Conservation (phyloP, 2,329 filamentous ascomycete genomes). For the Blastomyces gilchristii region DNA sequence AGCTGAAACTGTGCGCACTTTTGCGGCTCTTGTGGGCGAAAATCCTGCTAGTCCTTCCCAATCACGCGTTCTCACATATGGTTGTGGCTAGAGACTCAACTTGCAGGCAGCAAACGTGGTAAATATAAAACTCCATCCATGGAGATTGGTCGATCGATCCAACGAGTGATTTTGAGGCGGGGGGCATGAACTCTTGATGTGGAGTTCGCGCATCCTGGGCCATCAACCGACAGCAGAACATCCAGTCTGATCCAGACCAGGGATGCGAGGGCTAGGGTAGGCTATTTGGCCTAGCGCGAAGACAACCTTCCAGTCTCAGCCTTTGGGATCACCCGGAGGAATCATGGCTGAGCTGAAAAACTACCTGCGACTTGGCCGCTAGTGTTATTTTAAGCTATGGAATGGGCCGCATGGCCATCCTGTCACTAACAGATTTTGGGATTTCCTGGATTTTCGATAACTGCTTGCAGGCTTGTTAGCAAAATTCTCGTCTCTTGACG, state of each 20-base stretch:
- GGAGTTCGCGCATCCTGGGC: background rate
- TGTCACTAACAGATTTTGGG: background rate
- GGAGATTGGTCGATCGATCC: background rate
- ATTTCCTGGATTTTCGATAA: background rate
- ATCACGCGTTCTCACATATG: background rate
- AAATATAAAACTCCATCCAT: background rate
- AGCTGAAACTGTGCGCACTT: background rate
- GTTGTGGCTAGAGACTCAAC: background rate
- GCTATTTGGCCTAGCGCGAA: background rate
- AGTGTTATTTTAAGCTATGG: background rate
- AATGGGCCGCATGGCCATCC: background rate
- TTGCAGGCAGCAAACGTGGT: background rate
- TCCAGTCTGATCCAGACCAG: background rate
- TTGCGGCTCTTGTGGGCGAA: background rate
- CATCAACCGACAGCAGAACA: background rate
- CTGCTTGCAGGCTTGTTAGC: background rate
- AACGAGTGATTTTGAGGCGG: background rate
- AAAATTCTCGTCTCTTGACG: background rate
- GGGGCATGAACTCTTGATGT: background rate
- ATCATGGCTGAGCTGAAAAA: conserved; percentile 5
- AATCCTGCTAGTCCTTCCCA: background rate
- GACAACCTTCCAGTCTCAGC: background rate
- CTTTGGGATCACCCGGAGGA: background rate
- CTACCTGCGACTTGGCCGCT: background rate
- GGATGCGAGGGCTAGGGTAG: background rate